These are phyloP conservation scores for Geotrichum phurueaensis DNA, from an alignment of 1,139 yeast genomes.

Conservation along the genomic window DNA sequence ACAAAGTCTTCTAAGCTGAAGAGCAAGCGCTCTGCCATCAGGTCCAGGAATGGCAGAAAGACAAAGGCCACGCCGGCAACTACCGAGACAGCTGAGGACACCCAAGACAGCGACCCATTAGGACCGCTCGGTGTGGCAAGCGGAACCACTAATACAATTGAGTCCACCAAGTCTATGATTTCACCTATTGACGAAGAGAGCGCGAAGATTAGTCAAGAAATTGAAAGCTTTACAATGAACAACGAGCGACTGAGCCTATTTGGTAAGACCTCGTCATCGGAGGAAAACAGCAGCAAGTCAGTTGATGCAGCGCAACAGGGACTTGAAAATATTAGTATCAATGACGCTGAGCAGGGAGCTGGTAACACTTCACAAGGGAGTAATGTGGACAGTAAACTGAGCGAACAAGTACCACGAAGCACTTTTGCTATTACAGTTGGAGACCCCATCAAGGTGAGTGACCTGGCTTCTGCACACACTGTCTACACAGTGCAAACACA, in stretches of 20 bases:
- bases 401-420: background rate
- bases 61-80: slow-evolving; percentile 2
- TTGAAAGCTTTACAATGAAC: slow-evolving; percentile 16
- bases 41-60: background rate
- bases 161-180: background rate
- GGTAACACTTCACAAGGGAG: background rate
- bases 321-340: background rate
- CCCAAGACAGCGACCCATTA: slow-evolving; percentile 7
- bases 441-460: slow-evolving; percentile 90
- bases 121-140: slow-evolving; percentile 15
- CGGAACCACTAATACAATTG: background rate
- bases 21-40: background rate
- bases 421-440: slow-evolving; percentile 66
- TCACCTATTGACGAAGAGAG: slow-evolving; percentile 3
- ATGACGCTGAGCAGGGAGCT: background rate
- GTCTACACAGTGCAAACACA: slow-evolving; percentile 72
- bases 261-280: slow-evolving; percentile 8
- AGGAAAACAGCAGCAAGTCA: background rate
- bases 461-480: slow-evolving; percentile 79
- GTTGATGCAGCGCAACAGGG: background rate
- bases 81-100: slow-evolving; percentile 6
- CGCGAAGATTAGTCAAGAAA: slow-evolving; percentile 10
- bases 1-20: background rate
- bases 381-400: background rate
- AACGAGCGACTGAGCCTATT: slow-evolving; percentile 17